Conservation (phyloP, 306 rosid genomes). For the Vigna nakashimae region DNA sequence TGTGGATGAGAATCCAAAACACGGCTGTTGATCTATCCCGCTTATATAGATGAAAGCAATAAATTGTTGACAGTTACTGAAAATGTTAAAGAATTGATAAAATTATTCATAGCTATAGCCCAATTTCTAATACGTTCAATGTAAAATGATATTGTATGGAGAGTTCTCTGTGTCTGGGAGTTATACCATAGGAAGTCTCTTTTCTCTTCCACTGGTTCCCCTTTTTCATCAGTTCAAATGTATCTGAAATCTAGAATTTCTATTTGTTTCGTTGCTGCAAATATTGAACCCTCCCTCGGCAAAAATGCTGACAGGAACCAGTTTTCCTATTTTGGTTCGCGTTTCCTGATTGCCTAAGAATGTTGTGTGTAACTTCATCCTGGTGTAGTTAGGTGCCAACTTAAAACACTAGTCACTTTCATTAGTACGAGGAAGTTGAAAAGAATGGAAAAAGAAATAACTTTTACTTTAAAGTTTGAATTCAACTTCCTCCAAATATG, state of each 20-base stretch:
- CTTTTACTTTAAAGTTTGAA: slow-evolving; percentile 34
- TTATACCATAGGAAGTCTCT: not conserved
- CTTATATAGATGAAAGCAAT: not conserved
- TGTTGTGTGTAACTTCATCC: not conserved
- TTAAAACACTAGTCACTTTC: slow-evolving; percentile 20
- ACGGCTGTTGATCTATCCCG: not conserved
- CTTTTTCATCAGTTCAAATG: not conserved
- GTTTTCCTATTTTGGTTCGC: not conserved
- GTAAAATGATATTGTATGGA: not conserved
- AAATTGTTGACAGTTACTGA: not conserved
- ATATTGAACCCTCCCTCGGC: not conserved
- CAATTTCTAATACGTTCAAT: not conserved
- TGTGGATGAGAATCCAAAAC: not conserved
- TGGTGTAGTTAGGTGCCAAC: slow-evolving; percentile 1
- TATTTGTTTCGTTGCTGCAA: not conserved
- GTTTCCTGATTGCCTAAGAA: not conserved
- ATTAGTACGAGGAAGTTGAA: slow-evolving; percentile 22
- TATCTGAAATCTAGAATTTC: not conserved
- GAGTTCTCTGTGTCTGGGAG: not conserved
- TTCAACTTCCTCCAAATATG: not conserved
- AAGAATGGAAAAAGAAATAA: not conserved
- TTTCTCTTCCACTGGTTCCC: not conserved
- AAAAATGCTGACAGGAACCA: not conserved
- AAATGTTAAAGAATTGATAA: not conserved
- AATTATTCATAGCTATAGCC: not conserved